These are phyloP conservation scores for Chaetomidium leptoderma DNA, from an alignment of 495 filamentous ascomycete species.

Conservation along the genomic window DNA sequence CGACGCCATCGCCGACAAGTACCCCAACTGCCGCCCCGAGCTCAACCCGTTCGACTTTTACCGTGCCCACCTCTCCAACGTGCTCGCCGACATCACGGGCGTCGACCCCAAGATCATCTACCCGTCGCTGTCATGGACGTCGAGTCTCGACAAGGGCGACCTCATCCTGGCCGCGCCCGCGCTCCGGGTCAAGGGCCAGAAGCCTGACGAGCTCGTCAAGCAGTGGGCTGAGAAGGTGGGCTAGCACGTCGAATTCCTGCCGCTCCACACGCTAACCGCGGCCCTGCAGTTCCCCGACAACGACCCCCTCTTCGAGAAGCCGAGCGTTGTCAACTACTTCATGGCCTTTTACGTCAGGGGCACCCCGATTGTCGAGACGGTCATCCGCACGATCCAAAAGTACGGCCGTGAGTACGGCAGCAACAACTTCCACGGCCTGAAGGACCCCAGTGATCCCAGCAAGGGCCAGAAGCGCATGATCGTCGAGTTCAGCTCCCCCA, in stretches of 20 bases:
- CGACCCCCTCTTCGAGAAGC: conserved; percentile 65
- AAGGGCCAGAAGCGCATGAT: conserved; percentile 67
- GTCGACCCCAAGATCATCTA: conserved; percentile 75
- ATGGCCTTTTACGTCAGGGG: conserved; percentile 78
- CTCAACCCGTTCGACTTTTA: conserved; percentile 86
- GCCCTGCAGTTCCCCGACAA: conserved; percentile 63
- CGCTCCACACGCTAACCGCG: conserved; percentile 8
- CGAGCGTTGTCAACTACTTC: conserved; percentile 58
- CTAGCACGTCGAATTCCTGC: not conserved
- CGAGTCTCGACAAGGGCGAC: conserved; percentile 84
- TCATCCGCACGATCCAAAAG: conserved; percentile 61
- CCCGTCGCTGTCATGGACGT: conserved; percentile 73
- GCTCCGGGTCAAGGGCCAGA: conserved; percentile 75
- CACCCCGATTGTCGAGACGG: conserved; percentile 51
- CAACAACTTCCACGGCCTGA: conserved; percentile 61
- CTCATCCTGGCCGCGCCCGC: conserved; percentile 74
- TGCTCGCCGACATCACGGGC: conserved; percentile 66
- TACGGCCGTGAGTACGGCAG: conserved; percentile 60
- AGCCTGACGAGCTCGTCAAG: conserved; percentile 64
- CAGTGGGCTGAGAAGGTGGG: conserved; percentile 66
- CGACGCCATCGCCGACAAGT: conserved; percentile 40
- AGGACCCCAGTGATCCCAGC: conserved; percentile 63
- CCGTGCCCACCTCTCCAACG: conserved; percentile 72
- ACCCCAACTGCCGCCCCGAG: conserved; percentile 57
- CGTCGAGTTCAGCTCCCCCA: conserved; percentile 56